These are phyloP conservation scores for Plantago coronopus DNA, from an alignment of 305 asterid genomes.

Conservation along the genomic window DNA sequence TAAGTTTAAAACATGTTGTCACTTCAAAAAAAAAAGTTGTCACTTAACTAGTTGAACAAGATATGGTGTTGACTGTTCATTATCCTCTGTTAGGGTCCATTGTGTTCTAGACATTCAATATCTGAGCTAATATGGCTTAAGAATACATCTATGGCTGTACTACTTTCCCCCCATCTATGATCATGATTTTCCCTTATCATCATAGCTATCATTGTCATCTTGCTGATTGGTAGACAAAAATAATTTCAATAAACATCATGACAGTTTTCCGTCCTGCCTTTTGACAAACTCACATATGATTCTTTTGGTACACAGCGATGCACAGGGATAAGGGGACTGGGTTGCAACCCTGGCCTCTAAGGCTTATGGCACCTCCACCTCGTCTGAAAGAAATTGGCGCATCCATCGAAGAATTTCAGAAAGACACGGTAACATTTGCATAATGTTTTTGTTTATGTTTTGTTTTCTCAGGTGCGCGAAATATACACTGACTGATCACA, in stretches of 20 bases:
- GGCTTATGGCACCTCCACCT: constrained; percentile 76
- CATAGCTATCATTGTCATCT: background rate
- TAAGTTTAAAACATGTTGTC: too few species aligned
- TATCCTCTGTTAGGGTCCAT: background rate
- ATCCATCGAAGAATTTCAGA: constrained; percentile 45
- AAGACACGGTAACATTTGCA: constrained; percentile 57
- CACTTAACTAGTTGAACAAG: too few species aligned
- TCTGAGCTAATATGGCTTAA: background rate
- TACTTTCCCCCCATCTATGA: background rate
- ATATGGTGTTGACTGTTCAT: too few species aligned
- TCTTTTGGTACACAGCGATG: constrained; percentile 47
- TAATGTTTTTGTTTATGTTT: background rate
- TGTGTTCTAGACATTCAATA: background rate
- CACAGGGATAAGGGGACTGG: constrained; percentile 70
- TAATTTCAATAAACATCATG: too few species aligned
- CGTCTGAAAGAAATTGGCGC: constrained; percentile 67
- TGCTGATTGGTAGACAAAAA: constrained; percentile 1
- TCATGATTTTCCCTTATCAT: background rate
- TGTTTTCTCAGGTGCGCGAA: constrained; percentile 10
- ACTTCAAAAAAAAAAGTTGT: too few species aligned
- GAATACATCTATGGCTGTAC: background rate
- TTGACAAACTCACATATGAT: constrained; percentile 5
- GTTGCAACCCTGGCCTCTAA: constrained; percentile 78
- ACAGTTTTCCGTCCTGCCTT: constrained; percentile 17
- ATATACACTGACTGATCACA: constrained; percentile 8